Evolutionary conservation across 2,329 filamentous ascomycete species (phyloP).

Genomic region (Fusarium proliferatum): DNA sequence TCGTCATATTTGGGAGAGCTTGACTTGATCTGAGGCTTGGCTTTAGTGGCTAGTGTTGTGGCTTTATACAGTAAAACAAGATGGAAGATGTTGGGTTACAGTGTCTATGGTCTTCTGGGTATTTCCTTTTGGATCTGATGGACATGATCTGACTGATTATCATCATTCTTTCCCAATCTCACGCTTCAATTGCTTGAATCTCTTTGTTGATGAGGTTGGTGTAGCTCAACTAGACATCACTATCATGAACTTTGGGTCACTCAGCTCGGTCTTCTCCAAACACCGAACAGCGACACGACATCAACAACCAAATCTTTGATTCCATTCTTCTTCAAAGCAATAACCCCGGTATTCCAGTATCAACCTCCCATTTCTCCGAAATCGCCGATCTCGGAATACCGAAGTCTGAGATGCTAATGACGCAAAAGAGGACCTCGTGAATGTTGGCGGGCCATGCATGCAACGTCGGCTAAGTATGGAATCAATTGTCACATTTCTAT

Average conservation of each 20-base stretch:
- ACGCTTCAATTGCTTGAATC: fast-evolving
- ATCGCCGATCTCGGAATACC: conserved; percentile 29
- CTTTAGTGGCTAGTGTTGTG: conserved; percentile 13
- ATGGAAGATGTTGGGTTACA: neutral
- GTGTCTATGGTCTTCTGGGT: neutral
- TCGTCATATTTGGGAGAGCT: neutral
- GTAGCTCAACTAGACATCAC: neutral
- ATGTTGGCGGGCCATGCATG: neutral
- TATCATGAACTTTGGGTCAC: conserved; percentile 9
- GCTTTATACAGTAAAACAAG: neutral
- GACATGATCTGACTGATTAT: neutral
- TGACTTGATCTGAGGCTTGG: neutral
- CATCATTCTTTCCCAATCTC: fast-evolving
- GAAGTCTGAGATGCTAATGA: conserved; percentile 6
- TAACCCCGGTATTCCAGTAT: neutral
- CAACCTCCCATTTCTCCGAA: conserved; percentile 7
- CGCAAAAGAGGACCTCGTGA: neutral
- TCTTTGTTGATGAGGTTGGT: neutral
- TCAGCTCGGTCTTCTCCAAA: conserved; percentile 13
- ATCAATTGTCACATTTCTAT: neutral
- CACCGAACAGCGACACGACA: conserved; percentile 18
- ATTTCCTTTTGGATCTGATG: neutral
- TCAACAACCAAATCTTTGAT: neutral
- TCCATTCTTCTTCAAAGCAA: neutral
- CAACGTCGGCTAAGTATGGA: neutral